phyloP scores from a whole-genome alignment of 2,329 filamentous ascomycete genomes.

The Colletotrichum trifolii region DNA sequence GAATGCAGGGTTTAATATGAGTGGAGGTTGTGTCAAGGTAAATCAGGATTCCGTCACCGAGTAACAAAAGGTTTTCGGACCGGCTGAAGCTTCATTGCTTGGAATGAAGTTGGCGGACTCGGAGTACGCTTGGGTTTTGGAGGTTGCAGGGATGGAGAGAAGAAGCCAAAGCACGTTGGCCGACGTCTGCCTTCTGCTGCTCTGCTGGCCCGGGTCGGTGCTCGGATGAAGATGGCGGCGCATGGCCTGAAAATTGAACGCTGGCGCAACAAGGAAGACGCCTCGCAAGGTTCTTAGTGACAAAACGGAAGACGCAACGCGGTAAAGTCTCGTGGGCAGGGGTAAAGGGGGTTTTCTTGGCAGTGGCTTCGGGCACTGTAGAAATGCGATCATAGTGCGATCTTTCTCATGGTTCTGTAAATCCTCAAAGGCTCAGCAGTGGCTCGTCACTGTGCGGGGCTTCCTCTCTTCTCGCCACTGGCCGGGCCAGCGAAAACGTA shows the following conservation, averaged over 20 bases:
- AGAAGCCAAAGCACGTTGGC: not conserved
- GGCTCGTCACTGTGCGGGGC: too few relatives aligned
- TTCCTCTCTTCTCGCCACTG: too few relatives aligned
- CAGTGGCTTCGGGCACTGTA: too few relatives aligned
- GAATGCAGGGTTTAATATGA: constrained; percentile 32
- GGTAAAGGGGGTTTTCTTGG: too few relatives aligned
- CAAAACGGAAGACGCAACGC: not conserved
- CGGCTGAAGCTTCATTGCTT: constrained; percentile 29
- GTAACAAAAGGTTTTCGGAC: constrained; percentile 18
- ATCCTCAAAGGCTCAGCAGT: too few relatives aligned
- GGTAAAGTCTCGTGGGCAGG: too few relatives aligned
- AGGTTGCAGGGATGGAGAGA: not conserved
- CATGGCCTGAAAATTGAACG: constrained; percentile 25
- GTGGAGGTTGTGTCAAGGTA: constrained; percentile 17
- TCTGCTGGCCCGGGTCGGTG: not conserved
- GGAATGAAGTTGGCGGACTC: constrained; percentile 8
- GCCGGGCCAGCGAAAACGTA: too few relatives aligned
- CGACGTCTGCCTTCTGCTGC: too few relatives aligned
- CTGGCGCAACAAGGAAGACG: constrained; percentile 20
- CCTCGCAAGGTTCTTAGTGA: not conserved
- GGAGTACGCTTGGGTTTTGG: not conserved
- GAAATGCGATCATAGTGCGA: too few relatives aligned
- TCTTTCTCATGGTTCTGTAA: too few relatives aligned
- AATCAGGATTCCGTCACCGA: constrained; percentile 30
- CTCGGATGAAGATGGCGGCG: constrained; percentile 7